A percentile compares a stretch with the other conserved stretches of the same genome.
phyloP scores from a whole-genome alignment of 2,329 filamentous ascomycete species.

The Mycosphaerella sp. region DNA sequence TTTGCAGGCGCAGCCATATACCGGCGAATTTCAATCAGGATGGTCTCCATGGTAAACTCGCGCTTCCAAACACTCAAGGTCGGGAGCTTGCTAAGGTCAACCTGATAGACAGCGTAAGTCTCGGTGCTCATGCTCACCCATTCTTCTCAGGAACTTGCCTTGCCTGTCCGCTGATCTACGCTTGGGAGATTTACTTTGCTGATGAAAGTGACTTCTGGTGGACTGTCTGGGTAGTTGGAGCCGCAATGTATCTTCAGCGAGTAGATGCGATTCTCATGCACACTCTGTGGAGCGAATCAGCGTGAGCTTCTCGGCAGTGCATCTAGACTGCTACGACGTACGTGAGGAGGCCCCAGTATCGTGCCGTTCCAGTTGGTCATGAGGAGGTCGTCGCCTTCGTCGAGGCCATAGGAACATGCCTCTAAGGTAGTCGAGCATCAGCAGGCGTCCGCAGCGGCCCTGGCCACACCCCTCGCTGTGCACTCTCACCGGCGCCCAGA shows the following conservation, averaged over 20 bases:
- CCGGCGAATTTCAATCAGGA: constrained; percentile 75
- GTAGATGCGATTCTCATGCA: constrained; percentile 98
- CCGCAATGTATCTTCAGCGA: constrained; percentile 96
- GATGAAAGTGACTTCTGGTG: constrained; percentile 85
- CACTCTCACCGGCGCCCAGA: constrained; percentile 65
- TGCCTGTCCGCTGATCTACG: constrained; percentile 72
- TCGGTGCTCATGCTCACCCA: not conserved
- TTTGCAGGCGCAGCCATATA: constrained; percentile 88
- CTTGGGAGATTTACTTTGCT: constrained; percentile 96
- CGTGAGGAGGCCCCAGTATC: constrained; percentile 91
- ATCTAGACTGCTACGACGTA: constrained; percentile 43
- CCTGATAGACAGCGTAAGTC: constrained; percentile 42
- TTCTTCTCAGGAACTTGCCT: constrained; percentile 42
- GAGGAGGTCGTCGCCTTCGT: constrained; percentile 86
- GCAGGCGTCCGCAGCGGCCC: not conserved
- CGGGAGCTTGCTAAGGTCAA: constrained; percentile 76
- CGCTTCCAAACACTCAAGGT: constrained; percentile 87
- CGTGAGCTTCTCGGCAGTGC: constrained; percentile 18
- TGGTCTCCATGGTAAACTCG: constrained; percentile 91
- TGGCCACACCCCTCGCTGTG: no score
- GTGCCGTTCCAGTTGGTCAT: constrained; percentile 99
- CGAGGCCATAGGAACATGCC: constrained; percentile 93
- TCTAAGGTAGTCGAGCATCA: constrained; percentile 53
- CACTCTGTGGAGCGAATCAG: constrained; percentile 55
- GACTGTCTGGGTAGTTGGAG: constrained; percentile 77